phyloP scores from a whole-genome alignment of 1,284 basidiomycete species.

The Thecaphora thlaspeos region DNA sequence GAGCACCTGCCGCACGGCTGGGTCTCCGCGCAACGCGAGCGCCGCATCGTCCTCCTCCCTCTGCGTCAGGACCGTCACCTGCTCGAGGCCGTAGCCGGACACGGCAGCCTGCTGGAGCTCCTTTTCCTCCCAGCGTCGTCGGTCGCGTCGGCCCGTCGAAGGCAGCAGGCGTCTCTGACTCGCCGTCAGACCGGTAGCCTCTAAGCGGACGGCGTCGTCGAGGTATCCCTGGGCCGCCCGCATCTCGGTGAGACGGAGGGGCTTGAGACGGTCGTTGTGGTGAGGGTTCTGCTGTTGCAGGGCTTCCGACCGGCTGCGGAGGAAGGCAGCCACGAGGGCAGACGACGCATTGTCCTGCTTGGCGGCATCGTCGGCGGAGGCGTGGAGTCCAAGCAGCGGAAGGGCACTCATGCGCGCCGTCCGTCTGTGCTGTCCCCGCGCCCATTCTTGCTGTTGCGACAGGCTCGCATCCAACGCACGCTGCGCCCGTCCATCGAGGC shows the following conservation, averaged over 20 bases:
- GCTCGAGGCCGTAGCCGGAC: background rate
- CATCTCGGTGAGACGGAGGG: background rate
- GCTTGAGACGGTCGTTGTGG: too few relatives aligned
- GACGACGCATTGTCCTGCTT: too few relatives aligned
- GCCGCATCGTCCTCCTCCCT: background rate
- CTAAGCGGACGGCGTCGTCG: background rate
- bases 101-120: background rate
- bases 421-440: too few relatives aligned
- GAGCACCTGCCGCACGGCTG: constrained; percentile 11
- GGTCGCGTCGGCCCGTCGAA: background rate
- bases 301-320: too few relatives aligned
- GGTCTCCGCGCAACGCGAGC: background rate
- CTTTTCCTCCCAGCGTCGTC: background rate
- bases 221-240: background rate
- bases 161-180: background rate
- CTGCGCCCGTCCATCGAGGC: too few relatives aligned
- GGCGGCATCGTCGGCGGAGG: too few relatives aligned
- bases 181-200: background rate
- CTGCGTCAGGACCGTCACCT: background rate
- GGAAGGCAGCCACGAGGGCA: too few relatives aligned
- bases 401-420: too few relatives aligned
- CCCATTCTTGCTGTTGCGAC: too few relatives aligned
- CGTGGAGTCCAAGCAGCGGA: too few relatives aligned
- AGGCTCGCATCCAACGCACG: too few relatives aligned
- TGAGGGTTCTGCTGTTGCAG: too few relatives aligned